Conservation (phyloP, 768 basidiomycete species). For the Tylopilus vinaceipallidus region DNA sequence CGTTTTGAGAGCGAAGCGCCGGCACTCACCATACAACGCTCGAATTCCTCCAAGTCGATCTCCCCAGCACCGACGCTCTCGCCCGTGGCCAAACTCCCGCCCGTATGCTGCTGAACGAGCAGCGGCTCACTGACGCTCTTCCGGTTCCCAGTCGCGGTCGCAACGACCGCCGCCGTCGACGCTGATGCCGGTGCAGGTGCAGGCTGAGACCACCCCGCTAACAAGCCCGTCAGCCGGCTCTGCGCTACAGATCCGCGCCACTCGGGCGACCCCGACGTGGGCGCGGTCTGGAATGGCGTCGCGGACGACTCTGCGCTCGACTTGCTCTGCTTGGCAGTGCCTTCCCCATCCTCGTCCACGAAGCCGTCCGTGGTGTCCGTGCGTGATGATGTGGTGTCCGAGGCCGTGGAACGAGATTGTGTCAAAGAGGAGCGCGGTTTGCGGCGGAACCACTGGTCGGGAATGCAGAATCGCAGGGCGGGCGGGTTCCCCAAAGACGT, state of each 20-base stretch:
- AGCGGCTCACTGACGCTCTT: constrained; percentile 75
- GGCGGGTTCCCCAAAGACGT: constrained; percentile 9
- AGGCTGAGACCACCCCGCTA: constrained; percentile 61
- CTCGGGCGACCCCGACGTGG: constrained; percentile 38
- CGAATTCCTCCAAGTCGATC: constrained; percentile 49
- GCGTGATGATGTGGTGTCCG: constrained; percentile 30
- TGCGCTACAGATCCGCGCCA: constrained; percentile 56
- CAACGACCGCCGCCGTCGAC: constrained; percentile 29
- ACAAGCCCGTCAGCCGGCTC: constrained; percentile 60
- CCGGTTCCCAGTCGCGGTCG: constrained; percentile 38
- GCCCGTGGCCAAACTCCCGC: constrained; percentile 26
- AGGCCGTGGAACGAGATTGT: constrained; percentile 51
- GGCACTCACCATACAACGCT: constrained; percentile 64
- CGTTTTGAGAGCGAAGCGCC: neutral
- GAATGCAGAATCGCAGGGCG: constrained; percentile 63
- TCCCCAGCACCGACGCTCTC: constrained; percentile 34
- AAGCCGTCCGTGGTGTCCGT: constrained; percentile 12
- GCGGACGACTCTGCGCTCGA: constrained; percentile 27
- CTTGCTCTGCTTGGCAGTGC: constrained; percentile 58
- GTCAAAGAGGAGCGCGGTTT: constrained; percentile 52
- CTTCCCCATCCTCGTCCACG: constrained; percentile 46
- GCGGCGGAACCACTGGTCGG: constrained; percentile 78
- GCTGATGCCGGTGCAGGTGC: no score
- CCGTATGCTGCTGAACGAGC: constrained; percentile 48
- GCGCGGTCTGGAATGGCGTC: constrained; percentile 14